Conservation (phyloP, 2,329 filamentous ascomycete genomes). For the Pseudovirgaria hyperparasitica region DNA sequence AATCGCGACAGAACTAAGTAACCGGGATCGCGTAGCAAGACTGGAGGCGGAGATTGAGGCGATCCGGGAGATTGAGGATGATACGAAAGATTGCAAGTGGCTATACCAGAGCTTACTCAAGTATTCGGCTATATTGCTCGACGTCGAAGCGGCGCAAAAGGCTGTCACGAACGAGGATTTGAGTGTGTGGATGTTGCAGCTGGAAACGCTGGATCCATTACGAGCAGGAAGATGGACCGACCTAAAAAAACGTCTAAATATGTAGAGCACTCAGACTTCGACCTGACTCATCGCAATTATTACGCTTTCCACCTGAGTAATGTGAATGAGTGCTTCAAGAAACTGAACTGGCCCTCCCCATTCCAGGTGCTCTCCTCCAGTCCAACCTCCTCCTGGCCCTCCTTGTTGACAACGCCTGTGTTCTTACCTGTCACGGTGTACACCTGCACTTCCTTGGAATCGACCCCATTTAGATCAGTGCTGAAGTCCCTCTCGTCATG, state of each 20-base stretch:
- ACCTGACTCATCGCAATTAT: too few relatives aligned
- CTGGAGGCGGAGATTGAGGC: slow-evolving; percentile 59
- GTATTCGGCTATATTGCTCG: slow-evolving; percentile 52
- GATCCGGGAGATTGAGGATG: slow-evolving; percentile 54
- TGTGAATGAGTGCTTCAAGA: slow-evolving; percentile 58
- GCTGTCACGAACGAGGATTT: slow-evolving; percentile 32
- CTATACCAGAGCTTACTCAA: slow-evolving; percentile 79
- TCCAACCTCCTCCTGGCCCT: slow-evolving; percentile 47
- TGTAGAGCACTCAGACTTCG: too few relatives aligned
- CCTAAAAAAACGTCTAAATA: slow-evolving; percentile 38
- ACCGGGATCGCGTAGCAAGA: slow-evolving; percentile 51
- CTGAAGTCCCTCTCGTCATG: slow-evolving; percentile 45
- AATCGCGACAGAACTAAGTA: slow-evolving; percentile 52
- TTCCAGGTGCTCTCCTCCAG: slow-evolving; percentile 52
- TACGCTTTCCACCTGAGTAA: slow-evolving; percentile 44
- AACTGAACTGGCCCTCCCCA: slow-evolving; percentile 48
- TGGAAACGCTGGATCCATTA: slow-evolving; percentile 61
- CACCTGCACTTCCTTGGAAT: slow-evolving; percentile 38
- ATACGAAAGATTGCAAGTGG: slow-evolving; percentile 67
- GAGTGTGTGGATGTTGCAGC: slow-evolving; percentile 43
- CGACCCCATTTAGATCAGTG: slow-evolving; percentile 45
- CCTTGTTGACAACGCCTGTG: slow-evolving; percentile 49
- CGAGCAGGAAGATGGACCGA: slow-evolving; percentile 66
- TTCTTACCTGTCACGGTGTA: slow-evolving; percentile 48
- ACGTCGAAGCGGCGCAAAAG: slow-evolving; percentile 28